These are phyloP conservation scores for Exutisphaerella laricina DNA, from an alignment of 2,329 filamentous ascomycete species.

Conservation along the genomic window DNA sequence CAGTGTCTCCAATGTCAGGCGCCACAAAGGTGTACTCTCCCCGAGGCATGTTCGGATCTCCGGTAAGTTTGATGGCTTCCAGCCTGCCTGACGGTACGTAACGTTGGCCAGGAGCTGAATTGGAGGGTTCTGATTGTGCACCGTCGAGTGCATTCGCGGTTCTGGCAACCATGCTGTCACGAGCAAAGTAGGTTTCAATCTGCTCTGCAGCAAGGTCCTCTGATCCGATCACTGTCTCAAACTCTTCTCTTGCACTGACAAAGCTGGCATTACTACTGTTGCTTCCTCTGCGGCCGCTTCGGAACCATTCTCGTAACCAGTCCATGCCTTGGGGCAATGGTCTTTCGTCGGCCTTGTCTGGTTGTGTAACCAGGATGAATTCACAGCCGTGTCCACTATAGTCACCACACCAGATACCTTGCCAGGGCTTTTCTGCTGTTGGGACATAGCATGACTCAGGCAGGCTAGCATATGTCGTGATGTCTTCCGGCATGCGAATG, in stretches of 20 bases:
- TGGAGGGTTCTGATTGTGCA: background rate
- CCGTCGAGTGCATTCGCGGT: background rate
- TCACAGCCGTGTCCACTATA: slow-evolving; percentile 85
- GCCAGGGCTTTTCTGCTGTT: slow-evolving; percentile 71
- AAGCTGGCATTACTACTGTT: slow-evolving; percentile 21
- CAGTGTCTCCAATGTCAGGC: slow-evolving; percentile 65
- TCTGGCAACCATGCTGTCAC: background rate
- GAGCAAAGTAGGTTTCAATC: slow-evolving; percentile 16
- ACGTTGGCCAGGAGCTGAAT: background rate
- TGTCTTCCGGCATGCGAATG: slow-evolving; percentile 46
- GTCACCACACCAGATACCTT: slow-evolving; percentile 89
- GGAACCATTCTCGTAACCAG: slow-evolving; percentile 30
- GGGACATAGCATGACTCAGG: slow-evolving; percentile 72
- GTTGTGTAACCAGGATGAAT: slow-evolving; percentile 76
- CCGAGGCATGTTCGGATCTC: slow-evolving; percentile 82
- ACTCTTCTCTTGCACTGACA: slow-evolving; percentile 13
- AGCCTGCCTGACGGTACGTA: slow-evolving; percentile 59
- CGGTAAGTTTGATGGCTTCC: slow-evolving; percentile 84
- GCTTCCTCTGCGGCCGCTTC: slow-evolving; percentile 19
- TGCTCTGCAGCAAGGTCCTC: background rate
- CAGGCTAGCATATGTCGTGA: slow-evolving; percentile 65
- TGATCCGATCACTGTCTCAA: background rate
- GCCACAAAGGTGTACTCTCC: slow-evolving; percentile 79
- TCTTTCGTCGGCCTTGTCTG: slow-evolving; percentile 43
- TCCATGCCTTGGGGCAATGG: slow-evolving; percentile 38